Evolutionary conservation across 345 rosid genomes (phyloP), one percentile per base, ranked within the genome.

Genomic region (Brassica juncea): DNA sequence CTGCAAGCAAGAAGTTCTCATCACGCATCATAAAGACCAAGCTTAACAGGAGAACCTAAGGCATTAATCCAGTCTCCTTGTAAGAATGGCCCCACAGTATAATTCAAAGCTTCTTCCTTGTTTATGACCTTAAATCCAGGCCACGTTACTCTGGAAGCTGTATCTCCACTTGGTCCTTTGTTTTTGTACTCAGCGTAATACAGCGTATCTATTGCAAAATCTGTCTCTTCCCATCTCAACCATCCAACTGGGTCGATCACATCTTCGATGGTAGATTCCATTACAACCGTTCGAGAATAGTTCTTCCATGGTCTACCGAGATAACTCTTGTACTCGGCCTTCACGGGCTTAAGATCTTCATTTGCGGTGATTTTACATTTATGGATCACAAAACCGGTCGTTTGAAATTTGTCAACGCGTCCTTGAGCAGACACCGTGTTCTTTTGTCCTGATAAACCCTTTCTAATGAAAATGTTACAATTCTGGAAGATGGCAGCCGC

Each of bases 261-360:
- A 80, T 87, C 89, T 21, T 35, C 90, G 27, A 94, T 88, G 8
- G 49, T 62, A 7, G 98, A 84, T 71, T 94, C 95, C 91, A 94
- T 92, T 35, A 94, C 25, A 4, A 92, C 27, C 1, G 92, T 90
- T 79, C 95, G 84, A 4, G 97, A 88, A 74, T 74, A 86, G 9
- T 74, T 83, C 74, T 89, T 92, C 94, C 94, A 92, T 1, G 98
- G 98, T 67, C 98, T 64, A 3, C 94, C 97, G 1, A 94, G 91
- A 80, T 90, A 94, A 61, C 83, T 92, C 82, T 71, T 85, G 81
- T 84, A 47, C 21, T 77, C 77, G 14, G 15, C 15, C 77, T 85
- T 80, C 0, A 42, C 86, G 0, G 91, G 84, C 30, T 75, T 47
- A 47, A 47, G 15, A 47, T 47, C 54, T 47, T 47, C 54, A 47